phyloP scores from a whole-genome alignment of 306 rosid genomes.

The Dryas octopetala region DNA sequence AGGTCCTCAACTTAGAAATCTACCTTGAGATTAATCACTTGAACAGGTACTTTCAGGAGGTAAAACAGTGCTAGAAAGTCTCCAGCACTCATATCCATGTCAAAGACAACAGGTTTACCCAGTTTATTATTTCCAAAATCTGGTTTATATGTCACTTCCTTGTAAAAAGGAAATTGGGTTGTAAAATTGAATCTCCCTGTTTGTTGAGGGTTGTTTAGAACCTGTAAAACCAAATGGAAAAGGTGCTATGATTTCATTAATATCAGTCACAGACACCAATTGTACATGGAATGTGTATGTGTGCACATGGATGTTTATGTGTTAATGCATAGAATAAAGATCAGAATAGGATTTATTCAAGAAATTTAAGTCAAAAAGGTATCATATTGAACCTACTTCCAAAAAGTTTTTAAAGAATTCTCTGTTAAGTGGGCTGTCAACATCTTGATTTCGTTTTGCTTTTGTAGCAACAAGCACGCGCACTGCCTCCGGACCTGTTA shows the following conservation, averaged over 20 bases:
- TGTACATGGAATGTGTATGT: background rate
- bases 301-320: no score
- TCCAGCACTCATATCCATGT: slow-evolving; percentile 99
- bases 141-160: slow-evolving; percentile 64
- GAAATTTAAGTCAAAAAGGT: background rate
- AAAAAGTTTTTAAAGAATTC: slow-evolving; percentile 70
- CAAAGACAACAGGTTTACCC: slow-evolving; percentile 84
- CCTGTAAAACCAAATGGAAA: slow-evolving; percentile 26
- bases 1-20: background rate
- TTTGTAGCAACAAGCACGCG: slow-evolving; percentile 79
- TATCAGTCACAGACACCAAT: slow-evolving; percentile 1
- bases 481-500: slow-evolving; percentile 60
- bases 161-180: slow-evolving; percentile 73
- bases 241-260: background rate
- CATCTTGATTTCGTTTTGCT: slow-evolving; percentile 66
- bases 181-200: slow-evolving; percentile 78
- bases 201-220: slow-evolving; percentile 43
- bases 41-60: slow-evolving; percentile 79
- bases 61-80: slow-evolving; percentile 81
- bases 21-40: slow-evolving; percentile 80
- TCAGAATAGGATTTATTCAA: background rate
- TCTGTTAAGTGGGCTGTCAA: slow-evolving; percentile 54
- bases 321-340: no score
- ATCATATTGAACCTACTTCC: slow-evolving; percentile 45
- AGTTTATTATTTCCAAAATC: slow-evolving; percentile 39